These are phyloP conservation scores for Myrica gale DNA, from an alignment of 306 rosid genomes.

Conservation along the genomic window DNA sequence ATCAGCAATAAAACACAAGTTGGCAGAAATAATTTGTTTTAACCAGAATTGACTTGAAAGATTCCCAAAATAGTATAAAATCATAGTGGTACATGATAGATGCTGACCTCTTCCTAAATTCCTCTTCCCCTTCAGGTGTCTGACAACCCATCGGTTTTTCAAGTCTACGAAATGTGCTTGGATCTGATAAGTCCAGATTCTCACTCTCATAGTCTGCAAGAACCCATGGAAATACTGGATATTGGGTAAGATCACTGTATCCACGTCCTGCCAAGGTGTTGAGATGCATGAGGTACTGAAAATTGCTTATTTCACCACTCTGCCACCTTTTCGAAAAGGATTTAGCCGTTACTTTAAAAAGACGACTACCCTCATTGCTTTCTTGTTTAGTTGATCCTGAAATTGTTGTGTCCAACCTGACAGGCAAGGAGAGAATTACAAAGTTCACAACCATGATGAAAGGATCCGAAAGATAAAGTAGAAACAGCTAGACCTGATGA, in stretches of 20 bases:
- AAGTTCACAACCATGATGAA: constrained; percentile 11
- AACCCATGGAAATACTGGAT: constrained; percentile 99
- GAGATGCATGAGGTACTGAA: constrained; percentile 99
- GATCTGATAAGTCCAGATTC: constrained; percentile 65
- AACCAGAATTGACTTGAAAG: background rate
- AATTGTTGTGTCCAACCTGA: constrained; percentile 98
- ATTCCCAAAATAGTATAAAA: constrained; percentile 10
- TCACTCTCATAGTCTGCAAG: constrained; percentile 96
- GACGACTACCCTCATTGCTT: constrained; percentile 88
- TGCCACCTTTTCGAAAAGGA: constrained; percentile 99
- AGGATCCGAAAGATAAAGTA: constrained; percentile 8
- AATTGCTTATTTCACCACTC: constrained; percentile 96
- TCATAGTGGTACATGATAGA: constrained; percentile 10
- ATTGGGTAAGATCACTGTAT: constrained; percentile 97
- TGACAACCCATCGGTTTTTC: constrained; percentile 99
- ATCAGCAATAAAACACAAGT: constrained; percentile 4
- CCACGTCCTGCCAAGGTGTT: constrained; percentile 99
- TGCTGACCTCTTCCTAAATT: constrained; percentile 79
- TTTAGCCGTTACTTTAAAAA: constrained; percentile 86
- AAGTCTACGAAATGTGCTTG: constrained; percentile 83
- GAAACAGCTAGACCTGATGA: constrained; percentile 9
- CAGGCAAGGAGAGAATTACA: constrained; percentile 14
- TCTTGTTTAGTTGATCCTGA: constrained; percentile 96
- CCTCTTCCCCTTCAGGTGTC: constrained; percentile 98
- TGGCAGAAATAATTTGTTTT: background rate